Conservation (phyloP, 2,329 filamentous ascomycete genomes). For the Penicillium occitanis region DNA sequence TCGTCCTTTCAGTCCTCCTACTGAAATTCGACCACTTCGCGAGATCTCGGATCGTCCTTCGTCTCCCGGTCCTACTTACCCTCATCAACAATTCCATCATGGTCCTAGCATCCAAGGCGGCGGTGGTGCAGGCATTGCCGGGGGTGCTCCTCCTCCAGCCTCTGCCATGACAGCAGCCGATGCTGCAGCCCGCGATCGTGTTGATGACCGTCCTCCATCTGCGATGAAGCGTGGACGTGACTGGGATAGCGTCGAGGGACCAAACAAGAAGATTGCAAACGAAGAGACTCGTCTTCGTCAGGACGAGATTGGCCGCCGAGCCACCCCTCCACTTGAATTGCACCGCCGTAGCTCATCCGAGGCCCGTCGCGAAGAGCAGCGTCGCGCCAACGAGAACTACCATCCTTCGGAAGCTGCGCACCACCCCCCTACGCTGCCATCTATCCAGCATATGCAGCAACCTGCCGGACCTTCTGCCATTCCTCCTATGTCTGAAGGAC, state of each 20-base stretch:
- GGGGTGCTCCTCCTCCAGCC: slow-evolving; percentile 66
- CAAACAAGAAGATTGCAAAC: slow-evolving; percentile 77
- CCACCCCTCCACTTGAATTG: slow-evolving; percentile 62
- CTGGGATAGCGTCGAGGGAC: slow-evolving; percentile 75
- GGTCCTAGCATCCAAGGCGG: slow-evolving; percentile 59
- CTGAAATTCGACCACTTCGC: slow-evolving; percentile 77
- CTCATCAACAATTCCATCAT: slow-evolving; percentile 76
- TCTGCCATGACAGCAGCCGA: slow-evolving; percentile 68
- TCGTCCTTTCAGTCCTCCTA: slow-evolving; percentile 72
- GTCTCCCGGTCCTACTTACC: slow-evolving; percentile 87
- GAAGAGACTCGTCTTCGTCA: slow-evolving; percentile 85
- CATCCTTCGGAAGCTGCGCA: slow-evolving; percentile 92
- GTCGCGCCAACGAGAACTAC: slow-evolving; percentile 74
- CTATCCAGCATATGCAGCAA: slow-evolving; percentile 47
- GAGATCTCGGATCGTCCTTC: slow-evolving; percentile 70
- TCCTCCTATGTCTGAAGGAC: slow-evolving; percentile 55
- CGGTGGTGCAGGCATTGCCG: slow-evolving; percentile 59
- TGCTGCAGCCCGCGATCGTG: slow-evolving; percentile 59
- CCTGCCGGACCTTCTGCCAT: slow-evolving; percentile 56
- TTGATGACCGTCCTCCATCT: slow-evolving; percentile 74
- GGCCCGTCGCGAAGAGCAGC: slow-evolving; percentile 65
- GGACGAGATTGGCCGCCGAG: slow-evolving; percentile 78
- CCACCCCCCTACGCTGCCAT: slow-evolving; percentile 66
- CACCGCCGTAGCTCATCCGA: slow-evolving; percentile 79
- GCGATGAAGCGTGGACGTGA: slow-evolving; percentile 82